Base-by-base conservation (phyloP, 139 green algal species). In the Auxenochlorella pyrenoidosa region DNA sequence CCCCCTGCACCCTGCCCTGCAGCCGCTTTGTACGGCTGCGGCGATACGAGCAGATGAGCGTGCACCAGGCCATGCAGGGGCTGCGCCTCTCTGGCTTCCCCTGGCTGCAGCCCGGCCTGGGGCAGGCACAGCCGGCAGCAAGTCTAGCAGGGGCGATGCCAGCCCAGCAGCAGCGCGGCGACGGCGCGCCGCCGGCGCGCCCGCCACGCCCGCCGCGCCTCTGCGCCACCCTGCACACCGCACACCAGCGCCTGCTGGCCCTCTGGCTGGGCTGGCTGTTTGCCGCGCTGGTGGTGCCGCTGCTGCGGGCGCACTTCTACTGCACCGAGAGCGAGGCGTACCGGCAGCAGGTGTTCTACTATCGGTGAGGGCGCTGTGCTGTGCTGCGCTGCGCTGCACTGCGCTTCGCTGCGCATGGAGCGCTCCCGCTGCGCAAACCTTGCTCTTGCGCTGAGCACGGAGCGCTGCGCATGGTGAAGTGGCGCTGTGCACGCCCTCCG, bases 291-390 rank as follows among this genome's bases (percentile, higher is more conserved):
- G 89, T 96, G 75, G 75, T 95, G 59, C 97, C 97, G 47, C 92
- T 99, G 73, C 86, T 99, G 72, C 86, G 97, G 1, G 86, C 94
- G 16, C 90, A 95, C 92, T 99, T 99, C 84, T 99, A 98, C 82
- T 85, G 93, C 81, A 99, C 97, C 0, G 97, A 99, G 88, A 95
- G 89, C 41, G 95, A 99, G 89, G 87, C 93, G 13, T 94, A 96
- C 88, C 90, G 93, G 40, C 92, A 96, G 68, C 54, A 92, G 70
- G 94, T 98, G 18, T 95, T 96, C 80, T 98, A 96, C 87, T 98
- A 95, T 91, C 91, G 91, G 92, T 90, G 75, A 21, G 77, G 2
- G 21, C 8, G 60, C 60, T 28, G 60, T 32, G 26, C 60, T n/a
- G n/a, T n/a, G n/a, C n/a, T n/a, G n/a, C n/a, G n/a, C n/a, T n/a